Conservation (phyloP, 306 rosid genomes). For the Quercus berberidifolia region DNA sequence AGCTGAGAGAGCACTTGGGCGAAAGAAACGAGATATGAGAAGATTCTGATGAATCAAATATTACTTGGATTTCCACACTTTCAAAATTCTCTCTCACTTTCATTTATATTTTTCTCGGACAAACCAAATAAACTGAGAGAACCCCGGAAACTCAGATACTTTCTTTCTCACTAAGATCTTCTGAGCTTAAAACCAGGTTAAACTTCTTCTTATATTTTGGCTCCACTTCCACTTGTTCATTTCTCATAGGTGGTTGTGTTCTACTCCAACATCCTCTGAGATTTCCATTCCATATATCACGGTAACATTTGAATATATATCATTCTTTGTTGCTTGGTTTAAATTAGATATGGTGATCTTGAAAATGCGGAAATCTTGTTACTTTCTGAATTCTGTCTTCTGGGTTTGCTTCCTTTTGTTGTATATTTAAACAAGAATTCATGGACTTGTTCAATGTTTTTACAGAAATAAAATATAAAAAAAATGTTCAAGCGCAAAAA, state of each 20-base stretch:
- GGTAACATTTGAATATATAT: conserved; percentile 20
- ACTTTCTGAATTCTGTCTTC: conserved; percentile 11
- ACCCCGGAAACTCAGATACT: conserved; percentile 29
- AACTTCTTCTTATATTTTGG: conserved; percentile 3
- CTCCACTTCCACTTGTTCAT: not conserved
- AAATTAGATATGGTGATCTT: conserved; percentile 36
- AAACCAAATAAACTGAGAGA: conserved; percentile 40
- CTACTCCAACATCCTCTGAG: conserved; percentile 12
- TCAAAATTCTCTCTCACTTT: conserved; percentile 8
- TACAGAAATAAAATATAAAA: not conserved
- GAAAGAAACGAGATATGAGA: conserved; percentile 30
- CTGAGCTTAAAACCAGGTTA: conserved; percentile 4
- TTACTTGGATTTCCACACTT: conserved; percentile 46
- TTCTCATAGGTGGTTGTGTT: conserved; percentile 16
- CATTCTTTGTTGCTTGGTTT: conserved; percentile 27
- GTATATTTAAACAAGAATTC: not conserved
- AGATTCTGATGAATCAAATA: conserved; percentile 35
- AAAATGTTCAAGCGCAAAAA: conserved; percentile 32
- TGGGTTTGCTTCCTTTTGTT: not conserved
- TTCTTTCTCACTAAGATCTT: conserved; percentile 13
- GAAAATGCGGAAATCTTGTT: conserved; percentile 22
- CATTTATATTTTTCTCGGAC: conserved; percentile 21
- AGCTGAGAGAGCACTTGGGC: conserved; percentile 22
- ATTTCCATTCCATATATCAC: conserved; percentile 34
- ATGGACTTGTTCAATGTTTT: not conserved